Conservation (phyloP, 2,329 filamentous ascomycete genomes). For the Aspergillus ochraceus region DNA sequence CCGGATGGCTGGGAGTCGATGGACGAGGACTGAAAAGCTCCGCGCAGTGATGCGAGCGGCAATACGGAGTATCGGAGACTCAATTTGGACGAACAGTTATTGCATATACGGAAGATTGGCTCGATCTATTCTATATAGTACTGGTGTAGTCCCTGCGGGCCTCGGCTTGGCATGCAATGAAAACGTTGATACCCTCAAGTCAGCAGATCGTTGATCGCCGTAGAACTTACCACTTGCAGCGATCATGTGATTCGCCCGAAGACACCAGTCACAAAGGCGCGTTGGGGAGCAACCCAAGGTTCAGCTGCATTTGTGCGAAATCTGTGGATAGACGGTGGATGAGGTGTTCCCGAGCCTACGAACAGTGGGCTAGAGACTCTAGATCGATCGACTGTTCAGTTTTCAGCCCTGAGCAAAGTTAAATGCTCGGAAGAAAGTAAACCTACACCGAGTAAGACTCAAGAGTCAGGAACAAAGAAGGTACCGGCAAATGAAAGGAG, state of each 20-base stretch:
- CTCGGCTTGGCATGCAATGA: conserved; percentile 12
- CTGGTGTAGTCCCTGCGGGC: background rate
- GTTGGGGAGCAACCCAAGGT: background rate
- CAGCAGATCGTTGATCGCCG: background rate
- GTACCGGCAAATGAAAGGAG: background rate
- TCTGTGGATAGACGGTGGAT: background rate
- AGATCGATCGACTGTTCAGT: background rate
- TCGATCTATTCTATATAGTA: background rate
- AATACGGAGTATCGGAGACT: background rate
- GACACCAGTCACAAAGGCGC: background rate
- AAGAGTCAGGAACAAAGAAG: background rate
- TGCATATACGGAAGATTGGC: background rate
- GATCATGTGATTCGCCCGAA: background rate
- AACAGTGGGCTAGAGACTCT: background rate
- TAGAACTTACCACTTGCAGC: background rate
- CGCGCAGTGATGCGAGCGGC: background rate
- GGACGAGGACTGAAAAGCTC: conserved; percentile 48
- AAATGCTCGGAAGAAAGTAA: background rate
- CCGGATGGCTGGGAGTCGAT: conserved; percentile 55
- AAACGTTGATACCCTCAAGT: conserved; percentile 21
- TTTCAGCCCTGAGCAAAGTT: background rate
- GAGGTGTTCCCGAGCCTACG: background rate
- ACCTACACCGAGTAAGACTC: too few relatives aligned
- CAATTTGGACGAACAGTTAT: background rate
- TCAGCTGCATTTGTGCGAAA: background rate